phyloP scores from a whole-genome alignment of 208 protist species.

The Trypanosoma melophagium region DNA sequence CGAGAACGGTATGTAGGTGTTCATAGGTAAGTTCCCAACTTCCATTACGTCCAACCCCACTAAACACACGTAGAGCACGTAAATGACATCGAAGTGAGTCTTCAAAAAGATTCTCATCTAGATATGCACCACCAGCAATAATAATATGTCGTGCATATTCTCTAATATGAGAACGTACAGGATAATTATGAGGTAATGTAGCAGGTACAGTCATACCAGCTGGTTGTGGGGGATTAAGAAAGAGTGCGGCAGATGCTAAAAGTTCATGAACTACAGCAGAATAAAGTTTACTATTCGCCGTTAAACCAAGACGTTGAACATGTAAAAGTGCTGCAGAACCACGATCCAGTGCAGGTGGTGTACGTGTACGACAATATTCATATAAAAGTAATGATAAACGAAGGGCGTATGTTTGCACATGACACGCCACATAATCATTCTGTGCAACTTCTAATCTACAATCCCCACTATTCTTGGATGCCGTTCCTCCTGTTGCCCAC shows the following conservation, averaged over 20 bases:
- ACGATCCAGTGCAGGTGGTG: conserved; percentile 54
- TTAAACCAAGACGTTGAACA: conserved; percentile 50
- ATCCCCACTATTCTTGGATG: conserved; percentile 35
- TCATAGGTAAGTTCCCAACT: conserved; percentile 58
- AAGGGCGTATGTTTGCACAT: conserved; percentile 42
- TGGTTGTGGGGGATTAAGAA: conserved; percentile 66
- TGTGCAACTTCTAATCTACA: conserved; percentile 70
- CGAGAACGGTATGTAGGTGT: conserved; percentile 49
- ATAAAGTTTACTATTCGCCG: conserved; percentile 36
- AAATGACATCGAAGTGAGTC: conserved; percentile 69
- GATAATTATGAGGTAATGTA: conserved; percentile 42
- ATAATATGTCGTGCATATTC: conserved; percentile 45
- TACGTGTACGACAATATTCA: conserved; percentile 64
- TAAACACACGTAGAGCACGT: conserved; percentile 55
- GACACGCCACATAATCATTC: conserved; percentile 61
- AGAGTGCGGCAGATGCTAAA: conserved; percentile 49
- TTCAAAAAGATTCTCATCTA: conserved; percentile 41
- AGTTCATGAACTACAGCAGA: conserved; percentile 60
- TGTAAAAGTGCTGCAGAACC: conserved; percentile 39
- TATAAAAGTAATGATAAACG: conserved; percentile 66
- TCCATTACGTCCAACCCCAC: conserved; percentile 43
- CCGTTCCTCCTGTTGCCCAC: conserved; percentile 46
- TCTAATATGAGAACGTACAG: conserved; percentile 48
- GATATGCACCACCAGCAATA: conserved; percentile 56
- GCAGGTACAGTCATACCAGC: conserved; percentile 41